phyloP scores from a whole-genome alignment of 306 rosid genomes.

The Arachis hypogaea region DNA sequence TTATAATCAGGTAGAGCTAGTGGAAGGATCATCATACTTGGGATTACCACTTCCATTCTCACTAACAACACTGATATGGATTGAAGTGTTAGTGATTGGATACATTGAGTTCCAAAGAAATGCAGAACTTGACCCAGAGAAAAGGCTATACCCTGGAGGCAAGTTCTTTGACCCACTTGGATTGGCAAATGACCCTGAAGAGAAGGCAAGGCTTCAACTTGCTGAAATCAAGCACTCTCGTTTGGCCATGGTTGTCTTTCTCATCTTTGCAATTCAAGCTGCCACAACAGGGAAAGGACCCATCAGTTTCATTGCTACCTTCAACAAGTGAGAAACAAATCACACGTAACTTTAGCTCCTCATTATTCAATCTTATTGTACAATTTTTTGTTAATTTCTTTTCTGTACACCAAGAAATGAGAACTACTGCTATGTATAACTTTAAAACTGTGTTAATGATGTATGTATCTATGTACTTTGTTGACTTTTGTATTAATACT shows the following conservation, averaged over 20 bases:
- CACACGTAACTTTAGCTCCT: constrained; percentile 1
- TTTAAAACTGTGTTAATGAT: not conserved
- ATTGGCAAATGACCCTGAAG: constrained; percentile 62
- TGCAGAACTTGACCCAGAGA: constrained; percentile 81
- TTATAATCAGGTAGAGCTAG: constrained; percentile 66
- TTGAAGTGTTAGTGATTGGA: constrained; percentile 73
- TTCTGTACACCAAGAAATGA: not conserved
- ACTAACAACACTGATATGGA: constrained; percentile 71
- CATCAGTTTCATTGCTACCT: constrained; percentile 65
- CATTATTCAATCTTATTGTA: constrained; percentile 11
- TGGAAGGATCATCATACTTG: constrained; percentile 78
- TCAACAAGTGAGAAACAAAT: constrained; percentile 57
- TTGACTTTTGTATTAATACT: no score
- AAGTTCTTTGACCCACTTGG: constrained; percentile 77
- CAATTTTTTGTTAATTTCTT: not conserved
- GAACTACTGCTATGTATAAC: constrained; percentile 32
- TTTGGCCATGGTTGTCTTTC: constrained; percentile 79
- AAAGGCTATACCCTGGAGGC: constrained; percentile 81
- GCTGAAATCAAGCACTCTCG: constrained; percentile 86
- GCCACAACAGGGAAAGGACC: constrained; percentile 83
- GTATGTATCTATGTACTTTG: constrained; percentile 10
- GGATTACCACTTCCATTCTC: constrained; percentile 80
- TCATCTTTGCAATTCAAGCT: constrained; percentile 76
- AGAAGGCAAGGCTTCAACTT: constrained; percentile 69
- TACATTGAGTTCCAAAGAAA: constrained; percentile 86